These are phyloP conservation scores for Exophiala aquamarina DNA, from an alignment of 2,329 filamentous ascomycete genomes.

Conservation along the genomic window DNA sequence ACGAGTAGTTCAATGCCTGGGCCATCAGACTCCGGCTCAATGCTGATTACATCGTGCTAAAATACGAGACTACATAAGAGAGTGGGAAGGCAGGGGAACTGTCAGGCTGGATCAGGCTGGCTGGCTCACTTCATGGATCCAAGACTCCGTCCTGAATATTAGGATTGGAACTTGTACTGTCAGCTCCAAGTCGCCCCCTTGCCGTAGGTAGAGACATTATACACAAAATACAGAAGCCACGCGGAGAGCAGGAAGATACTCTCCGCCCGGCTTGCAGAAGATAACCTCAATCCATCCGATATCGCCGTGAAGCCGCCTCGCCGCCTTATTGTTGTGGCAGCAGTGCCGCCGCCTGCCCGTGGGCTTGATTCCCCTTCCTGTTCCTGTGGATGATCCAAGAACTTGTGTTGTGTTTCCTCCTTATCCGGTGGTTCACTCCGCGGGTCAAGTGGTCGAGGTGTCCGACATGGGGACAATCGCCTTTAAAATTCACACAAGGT, in stretches of 20 bases:
- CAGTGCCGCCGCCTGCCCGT: too few relatives aligned
- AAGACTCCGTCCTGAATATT: too few relatives aligned
- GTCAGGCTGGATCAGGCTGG: too few relatives aligned
- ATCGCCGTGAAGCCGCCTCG: constrained; percentile 5
- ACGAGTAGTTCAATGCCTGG: too few relatives aligned
- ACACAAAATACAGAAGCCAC: constrained; percentile 11
- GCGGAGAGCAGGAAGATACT: constrained; percentile 12
- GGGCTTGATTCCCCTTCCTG: too few relatives aligned
- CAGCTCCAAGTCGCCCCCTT: constrained; percentile 10
- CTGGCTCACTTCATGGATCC: too few relatives aligned
- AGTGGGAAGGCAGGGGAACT: too few relatives aligned
- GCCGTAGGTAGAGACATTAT: constrained; percentile 6
- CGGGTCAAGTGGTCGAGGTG: constrained; percentile 12
- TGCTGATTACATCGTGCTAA: too few relatives aligned
- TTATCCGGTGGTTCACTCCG: constrained; percentile 18
- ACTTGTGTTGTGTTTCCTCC: neutral
- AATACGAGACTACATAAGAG: too few relatives aligned
- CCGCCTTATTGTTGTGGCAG: constrained; percentile 4
- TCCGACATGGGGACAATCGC: constrained; percentile 3
- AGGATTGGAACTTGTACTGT: neutral
- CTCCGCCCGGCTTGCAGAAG: constrained; percentile 9
- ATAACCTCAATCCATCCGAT: constrained; percentile 8
- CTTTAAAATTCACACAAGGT: constrained; percentile 6
- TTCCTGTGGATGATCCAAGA: neutral
- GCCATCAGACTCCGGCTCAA: too few relatives aligned